These are phyloP conservation scores for Cymbopogon flexuosus DNA, from an alignment of 202 grass and related monocot genomes.

Conservation along the genomic window DNA sequence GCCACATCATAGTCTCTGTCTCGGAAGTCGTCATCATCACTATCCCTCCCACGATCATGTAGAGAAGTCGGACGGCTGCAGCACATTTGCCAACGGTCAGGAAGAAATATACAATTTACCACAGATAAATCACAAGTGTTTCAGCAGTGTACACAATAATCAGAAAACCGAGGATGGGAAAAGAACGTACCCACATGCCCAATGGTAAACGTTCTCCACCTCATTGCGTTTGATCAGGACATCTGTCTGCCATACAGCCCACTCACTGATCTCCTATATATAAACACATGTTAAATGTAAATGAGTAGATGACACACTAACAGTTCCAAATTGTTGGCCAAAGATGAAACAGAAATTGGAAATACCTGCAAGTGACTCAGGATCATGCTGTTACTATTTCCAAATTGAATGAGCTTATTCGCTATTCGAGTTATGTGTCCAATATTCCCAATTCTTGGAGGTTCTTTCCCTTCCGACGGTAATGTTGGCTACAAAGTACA, in stretches of 20 bases:
- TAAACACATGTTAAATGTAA: slow-evolving; percentile 9
- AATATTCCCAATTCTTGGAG: slow-evolving; percentile 71
- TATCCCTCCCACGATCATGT: slow-evolving; percentile 77
- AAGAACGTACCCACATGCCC: slow-evolving; percentile 61
- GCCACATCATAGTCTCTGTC: slow-evolving; percentile 93
- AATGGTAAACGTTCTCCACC: slow-evolving; percentile 74
- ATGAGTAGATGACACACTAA: neutral
- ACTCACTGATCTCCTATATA: slow-evolving; percentile 56
- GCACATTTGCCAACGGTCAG: slow-evolving; percentile 12
- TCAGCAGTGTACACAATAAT: slow-evolving; percentile 1
- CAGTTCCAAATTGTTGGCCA: neutral
- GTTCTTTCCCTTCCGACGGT: slow-evolving; percentile 49
- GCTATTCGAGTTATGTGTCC: slow-evolving; percentile 74
- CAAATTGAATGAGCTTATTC: slow-evolving; percentile 82
- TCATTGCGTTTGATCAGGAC: slow-evolving; percentile 57
- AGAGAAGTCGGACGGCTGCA: slow-evolving; percentile 72
- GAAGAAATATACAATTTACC: neutral
- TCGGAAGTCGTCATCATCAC: slow-evolving; percentile 74
- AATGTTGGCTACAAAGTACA: slow-evolving; percentile 59
- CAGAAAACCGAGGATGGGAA: neutral
- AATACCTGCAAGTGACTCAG: slow-evolving; percentile 63
- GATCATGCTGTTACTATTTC: slow-evolving; percentile 49
- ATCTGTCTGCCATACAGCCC: slow-evolving; percentile 55
- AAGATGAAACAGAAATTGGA: neutral
- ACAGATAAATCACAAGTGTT: neutral